A percentile compares a stretch with the other conserved stretches of the same genome.
These are phyloP conservation scores for Boletus rubroflammeus DNA, from an alignment of 768 basidiomycete species.

Conservation along the genomic window DNA sequence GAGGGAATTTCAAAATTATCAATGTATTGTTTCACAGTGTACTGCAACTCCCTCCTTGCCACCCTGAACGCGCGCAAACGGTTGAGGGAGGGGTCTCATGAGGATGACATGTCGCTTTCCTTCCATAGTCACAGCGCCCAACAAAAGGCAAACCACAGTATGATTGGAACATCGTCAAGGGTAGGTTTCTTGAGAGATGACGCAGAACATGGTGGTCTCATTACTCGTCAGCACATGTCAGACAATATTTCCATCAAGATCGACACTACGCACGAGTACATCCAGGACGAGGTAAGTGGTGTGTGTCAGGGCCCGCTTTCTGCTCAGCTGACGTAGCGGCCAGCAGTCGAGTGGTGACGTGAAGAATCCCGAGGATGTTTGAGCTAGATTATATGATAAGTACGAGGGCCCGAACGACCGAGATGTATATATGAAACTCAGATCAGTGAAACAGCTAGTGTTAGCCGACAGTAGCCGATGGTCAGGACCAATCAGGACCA, in stretches of 20 bases:
- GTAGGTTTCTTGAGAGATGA: background rate
- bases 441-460: no score
- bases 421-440: no score
- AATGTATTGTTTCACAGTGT: constrained; percentile 35
- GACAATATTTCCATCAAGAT: constrained; percentile 57
- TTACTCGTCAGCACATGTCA: constrained; percentile 19
- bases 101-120: constrained; percentile 14
- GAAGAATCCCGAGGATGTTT: constrained; percentile 5
- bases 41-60: constrained; percentile 57
- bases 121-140: constrained; percentile 1
- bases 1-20: background rate
- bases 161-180: background rate
- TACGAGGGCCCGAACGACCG: background rate
- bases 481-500: no score
- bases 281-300: constrained; percentile 35
- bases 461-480: no score
- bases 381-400: background rate
- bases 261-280: constrained; percentile 53
- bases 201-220: background rate
- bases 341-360: background rate
- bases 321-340: background rate
- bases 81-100: constrained; percentile 32
- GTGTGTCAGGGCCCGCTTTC: background rate
- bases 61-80: constrained; percentile 53
- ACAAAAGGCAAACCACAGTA: constrained; percentile 5